These are phyloP conservation scores for Jimgerdemannia flammicorona DNA, from an alignment of 192 early-diverging fungal species.

Conservation along the genomic window DNA sequence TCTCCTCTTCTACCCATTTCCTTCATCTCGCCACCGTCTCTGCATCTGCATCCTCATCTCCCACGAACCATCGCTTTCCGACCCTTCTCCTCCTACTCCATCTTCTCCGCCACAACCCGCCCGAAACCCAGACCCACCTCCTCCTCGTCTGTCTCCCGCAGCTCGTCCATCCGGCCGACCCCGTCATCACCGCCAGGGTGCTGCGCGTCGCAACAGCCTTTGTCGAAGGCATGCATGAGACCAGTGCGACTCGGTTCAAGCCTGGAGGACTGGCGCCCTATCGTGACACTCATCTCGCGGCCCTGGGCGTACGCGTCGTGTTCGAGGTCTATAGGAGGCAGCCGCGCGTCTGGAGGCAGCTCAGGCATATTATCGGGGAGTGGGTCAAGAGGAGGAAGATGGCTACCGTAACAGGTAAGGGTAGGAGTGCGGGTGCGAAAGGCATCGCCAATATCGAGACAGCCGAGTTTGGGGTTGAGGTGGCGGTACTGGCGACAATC, in stretches of 20 bases:
- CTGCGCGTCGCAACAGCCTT: constrained; percentile 40
- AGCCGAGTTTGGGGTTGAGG: constrained; percentile 40
- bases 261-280: constrained; percentile 6
- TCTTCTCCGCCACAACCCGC: constrained; percentile 32
- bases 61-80: constrained; percentile 28
- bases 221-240: constrained; percentile 21
- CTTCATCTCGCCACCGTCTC: background rate
- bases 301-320: constrained; percentile 44
- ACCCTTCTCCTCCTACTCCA: constrained; percentile 44
- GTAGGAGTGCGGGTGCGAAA: constrained; percentile 3
- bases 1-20: background rate
- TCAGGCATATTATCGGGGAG: constrained; percentile 42
- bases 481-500: constrained; percentile 45
- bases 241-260: constrained; percentile 3
- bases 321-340: constrained; percentile 39
- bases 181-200: constrained; percentile 41
- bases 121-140: constrained; percentile 33
- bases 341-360: constrained; percentile 49
- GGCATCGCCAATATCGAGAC: background rate
- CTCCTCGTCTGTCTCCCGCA: constrained; percentile 40
- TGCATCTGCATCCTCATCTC: background rate
- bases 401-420: background rate
- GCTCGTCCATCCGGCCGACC: constrained; percentile 40
- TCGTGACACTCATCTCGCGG: constrained; percentile 28
- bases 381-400: constrained; percentile 44